phyloP scores from a whole-genome alignment of 495 filamentous ascomycete species.

The Penicillium pancosmium region DNA sequence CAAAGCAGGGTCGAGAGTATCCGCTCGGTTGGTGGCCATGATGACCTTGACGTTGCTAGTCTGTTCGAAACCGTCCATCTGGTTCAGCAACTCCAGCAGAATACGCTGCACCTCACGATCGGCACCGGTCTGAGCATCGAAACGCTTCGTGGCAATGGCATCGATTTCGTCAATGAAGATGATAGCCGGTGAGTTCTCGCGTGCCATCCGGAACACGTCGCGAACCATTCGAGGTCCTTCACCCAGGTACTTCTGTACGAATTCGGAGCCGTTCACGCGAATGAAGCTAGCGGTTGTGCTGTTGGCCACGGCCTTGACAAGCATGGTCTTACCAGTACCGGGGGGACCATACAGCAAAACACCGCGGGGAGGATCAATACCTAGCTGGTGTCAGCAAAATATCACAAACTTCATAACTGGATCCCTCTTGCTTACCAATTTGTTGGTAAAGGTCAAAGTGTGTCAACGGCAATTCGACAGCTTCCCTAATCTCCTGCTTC shows the following conservation, averaged over 20 bases:
- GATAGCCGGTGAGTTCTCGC: constrained; percentile 96
- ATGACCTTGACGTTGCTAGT: constrained; percentile 99
- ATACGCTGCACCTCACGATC: constrained; percentile 99
- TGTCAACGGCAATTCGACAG: constrained; percentile 92
- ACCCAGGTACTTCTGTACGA: constrained; percentile 97
- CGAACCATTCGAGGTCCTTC: constrained; percentile 98
- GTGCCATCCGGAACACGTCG: constrained; percentile 98
- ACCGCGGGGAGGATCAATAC: constrained; percentile 96
- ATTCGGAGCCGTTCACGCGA: constrained; percentile 95
- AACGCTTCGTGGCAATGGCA: constrained; percentile 97
- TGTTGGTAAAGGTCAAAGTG: constrained; percentile 99
- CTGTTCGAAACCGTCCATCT: constrained; percentile 99
- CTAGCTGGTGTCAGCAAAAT: constrained; percentile 42
- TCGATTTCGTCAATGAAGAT: constrained; percentile 99
- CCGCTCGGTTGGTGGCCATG: constrained; percentile 98
- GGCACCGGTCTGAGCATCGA: constrained; percentile 96
- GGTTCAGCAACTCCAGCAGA: constrained; percentile 92
- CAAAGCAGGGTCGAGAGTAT: constrained; percentile 93
- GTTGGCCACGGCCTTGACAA: constrained; percentile 98
- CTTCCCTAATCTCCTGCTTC: constrained; percentile 98
- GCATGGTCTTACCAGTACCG: constrained; percentile 97
- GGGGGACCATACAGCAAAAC: constrained; percentile 95
- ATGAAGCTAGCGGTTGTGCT: constrained; percentile 98
- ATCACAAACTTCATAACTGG: background rate
- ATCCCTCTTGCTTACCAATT: constrained; percentile 59